A percentile compares a stretch with the other conserved stretches of the same genome.
phyloP scores from a whole-genome alignment of 1,284 basidiomycete genomes.

The Ceratobasidium sp. region DNA sequence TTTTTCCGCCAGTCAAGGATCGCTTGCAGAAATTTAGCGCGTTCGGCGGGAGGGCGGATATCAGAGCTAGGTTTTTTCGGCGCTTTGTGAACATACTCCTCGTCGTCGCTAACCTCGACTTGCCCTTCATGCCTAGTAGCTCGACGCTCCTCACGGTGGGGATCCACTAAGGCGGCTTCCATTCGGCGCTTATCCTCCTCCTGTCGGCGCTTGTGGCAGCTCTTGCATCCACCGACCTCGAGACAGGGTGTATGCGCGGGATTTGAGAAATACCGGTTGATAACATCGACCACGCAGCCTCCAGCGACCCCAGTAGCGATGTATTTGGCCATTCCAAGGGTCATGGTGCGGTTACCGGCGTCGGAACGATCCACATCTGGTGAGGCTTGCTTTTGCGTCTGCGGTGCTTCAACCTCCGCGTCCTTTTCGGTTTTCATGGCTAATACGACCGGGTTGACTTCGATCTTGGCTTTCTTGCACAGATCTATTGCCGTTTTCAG shows the following conservation, averaged over 20 bases:
- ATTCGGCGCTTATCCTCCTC: not conserved
- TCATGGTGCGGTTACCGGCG: not conserved
- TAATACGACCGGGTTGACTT: not conserved
- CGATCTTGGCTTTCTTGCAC: not conserved
- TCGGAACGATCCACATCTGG: not conserved
- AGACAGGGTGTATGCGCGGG: not conserved
- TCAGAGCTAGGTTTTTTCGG: not conserved
- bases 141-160: not conserved
- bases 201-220: not conserved
- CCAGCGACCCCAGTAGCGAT: constrained; percentile 4
- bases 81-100: not conserved
- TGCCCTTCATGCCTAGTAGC: not conserved
- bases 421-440: not conserved
- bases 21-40: not conserved
- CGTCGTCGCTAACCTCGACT: not conserved
- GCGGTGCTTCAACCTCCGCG: not conserved
- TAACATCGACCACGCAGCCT: not conserved
- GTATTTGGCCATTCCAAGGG: not conserved
- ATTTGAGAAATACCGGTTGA: not conserved
- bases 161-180: not conserved
- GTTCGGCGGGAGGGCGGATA: not conserved
- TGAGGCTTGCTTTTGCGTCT: not conserved
- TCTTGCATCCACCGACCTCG: constrained; percentile 7
- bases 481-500: not conserved
- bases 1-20: not conserved